A percentile compares a stretch with the other conserved stretches of the same genome.
phyloP scores from a whole-genome alignment of 2,329 filamentous ascomycete genomes.

The Dothistroma pini region DNA sequence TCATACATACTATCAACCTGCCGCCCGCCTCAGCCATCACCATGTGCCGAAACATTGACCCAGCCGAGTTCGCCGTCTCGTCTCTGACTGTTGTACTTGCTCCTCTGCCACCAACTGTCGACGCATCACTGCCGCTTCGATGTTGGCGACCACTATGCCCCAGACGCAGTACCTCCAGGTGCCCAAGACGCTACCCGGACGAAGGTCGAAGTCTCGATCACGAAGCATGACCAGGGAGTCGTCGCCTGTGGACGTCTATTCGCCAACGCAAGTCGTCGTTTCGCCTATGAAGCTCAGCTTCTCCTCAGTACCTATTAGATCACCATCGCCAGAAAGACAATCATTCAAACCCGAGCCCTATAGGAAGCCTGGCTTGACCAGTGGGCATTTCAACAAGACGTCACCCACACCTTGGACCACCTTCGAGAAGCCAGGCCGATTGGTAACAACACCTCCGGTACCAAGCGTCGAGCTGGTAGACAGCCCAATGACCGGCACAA shows the following conservation, averaged over 20 bases:
- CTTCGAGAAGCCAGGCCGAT: slow-evolving; percentile 8
- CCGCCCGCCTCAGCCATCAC: not conserved
- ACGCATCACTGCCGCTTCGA: slow-evolving; percentile 10
- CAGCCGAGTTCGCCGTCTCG: not conserved
- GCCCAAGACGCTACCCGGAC: slow-evolving; percentile 33
- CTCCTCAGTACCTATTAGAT: slow-evolving; percentile 10
- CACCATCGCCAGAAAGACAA: slow-evolving; percentile 14
- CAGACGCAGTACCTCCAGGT: slow-evolving; percentile 36
- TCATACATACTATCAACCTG: slow-evolving; percentile 15
- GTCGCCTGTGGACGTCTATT: slow-evolving; percentile 21
- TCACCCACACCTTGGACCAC: slow-evolving; percentile 10
- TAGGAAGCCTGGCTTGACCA: slow-evolving; percentile 6
- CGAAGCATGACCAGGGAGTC: slow-evolving; percentile 26
- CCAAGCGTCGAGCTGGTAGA: slow-evolving; percentile 15
- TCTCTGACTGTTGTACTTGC: not conserved
- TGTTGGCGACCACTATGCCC: slow-evolving; percentile 20
- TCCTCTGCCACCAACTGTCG: not conserved
- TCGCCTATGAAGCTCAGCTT: slow-evolving; percentile 27
- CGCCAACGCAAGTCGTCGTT: slow-evolving; percentile 24
- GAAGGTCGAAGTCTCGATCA: slow-evolving; percentile 34
- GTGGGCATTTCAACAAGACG: slow-evolving; percentile 16
- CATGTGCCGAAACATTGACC: slow-evolving; percentile 1
- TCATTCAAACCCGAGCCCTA: slow-evolving; percentile 23
- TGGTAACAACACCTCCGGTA: slow-evolving; percentile 10
- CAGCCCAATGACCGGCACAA: slow-evolving; percentile 23